Evolutionary conservation across 2,329 filamentous ascomycete genomes (phyloP).

Genomic region (Simplicillium sp.): DNA sequence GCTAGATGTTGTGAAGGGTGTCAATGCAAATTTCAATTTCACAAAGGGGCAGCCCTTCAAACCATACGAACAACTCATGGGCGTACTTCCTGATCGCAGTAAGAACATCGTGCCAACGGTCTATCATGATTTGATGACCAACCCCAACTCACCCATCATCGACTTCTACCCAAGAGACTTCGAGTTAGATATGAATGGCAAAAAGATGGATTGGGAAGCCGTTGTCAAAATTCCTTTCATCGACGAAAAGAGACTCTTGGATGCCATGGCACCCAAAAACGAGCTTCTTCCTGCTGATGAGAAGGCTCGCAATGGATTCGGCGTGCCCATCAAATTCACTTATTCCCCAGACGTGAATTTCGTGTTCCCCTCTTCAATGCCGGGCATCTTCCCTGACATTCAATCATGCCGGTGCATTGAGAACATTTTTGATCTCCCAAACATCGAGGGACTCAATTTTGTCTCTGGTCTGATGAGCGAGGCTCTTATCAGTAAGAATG

Average conservation of each 20-base stretch:
- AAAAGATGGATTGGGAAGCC: conserved; percentile 99
- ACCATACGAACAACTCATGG: conserved; percentile 96
- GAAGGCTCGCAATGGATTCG: conserved; percentile 77
- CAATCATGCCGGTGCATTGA: conserved; percentile 82
- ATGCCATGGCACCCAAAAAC: conserved; percentile 81
- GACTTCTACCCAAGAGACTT: conserved; percentile 98
- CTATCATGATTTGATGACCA: conserved; percentile 91
- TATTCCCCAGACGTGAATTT: conserved; percentile 72
- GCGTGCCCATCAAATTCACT: conserved; percentile 86
- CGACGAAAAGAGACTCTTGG: conserved; percentile 75
- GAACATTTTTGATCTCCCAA: conserved; percentile 92
- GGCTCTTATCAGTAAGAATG: conserved; percentile 69
- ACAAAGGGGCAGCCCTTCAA: conserved; percentile 89
- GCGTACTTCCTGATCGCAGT: conserved; percentile 91
- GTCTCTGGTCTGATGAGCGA: conserved; percentile 77
- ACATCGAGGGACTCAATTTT: conserved; percentile 80
- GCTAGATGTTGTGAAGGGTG: conserved; percentile 75
- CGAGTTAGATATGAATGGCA: conserved; percentile 97
- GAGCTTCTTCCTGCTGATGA: conserved; percentile 68
- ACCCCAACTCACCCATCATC: conserved; percentile 80
- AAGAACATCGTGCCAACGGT: conserved; percentile 87
- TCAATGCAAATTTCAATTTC: conserved; percentile 84
- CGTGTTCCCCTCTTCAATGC: conserved; percentile 77
- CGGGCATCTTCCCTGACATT: conserved; percentile 85
- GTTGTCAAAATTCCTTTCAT: conserved; percentile 99